A percentile compares a stretch with the other conserved stretches of the same genome.
Evolutionary conservation across 2,329 filamentous ascomycete species (phyloP).

Genomic region (Exophiala xenobiotica): DNA sequence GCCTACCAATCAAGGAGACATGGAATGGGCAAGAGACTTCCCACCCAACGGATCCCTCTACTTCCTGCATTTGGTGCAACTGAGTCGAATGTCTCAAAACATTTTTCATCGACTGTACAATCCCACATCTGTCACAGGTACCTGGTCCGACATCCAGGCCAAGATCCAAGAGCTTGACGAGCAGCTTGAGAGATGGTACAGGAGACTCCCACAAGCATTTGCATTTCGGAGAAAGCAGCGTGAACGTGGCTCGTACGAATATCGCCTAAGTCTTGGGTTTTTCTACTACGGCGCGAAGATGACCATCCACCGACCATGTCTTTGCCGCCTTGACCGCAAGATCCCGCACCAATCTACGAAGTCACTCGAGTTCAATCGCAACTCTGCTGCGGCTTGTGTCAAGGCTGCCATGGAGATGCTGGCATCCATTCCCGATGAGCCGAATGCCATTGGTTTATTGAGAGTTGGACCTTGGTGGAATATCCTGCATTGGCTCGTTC

Average conservation of each 20-base stretch:
- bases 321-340: conserved; percentile 45
- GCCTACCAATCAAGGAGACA: conserved; percentile 15
- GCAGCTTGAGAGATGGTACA: conserved; percentile 41
- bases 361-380: conserved; percentile 39
- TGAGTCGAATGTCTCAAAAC: conserved; percentile 38
- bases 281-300: conserved; percentile 46
- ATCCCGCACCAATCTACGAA: conserved; percentile 33
- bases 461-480: conserved; percentile 46
- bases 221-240: conserved; percentile 36
- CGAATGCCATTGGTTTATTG: conserved; percentile 42
- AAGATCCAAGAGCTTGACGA: conserved; percentile 38
- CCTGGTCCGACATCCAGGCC: conserved; percentile 40
- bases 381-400: conserved; percentile 41
- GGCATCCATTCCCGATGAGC: conserved; percentile 43
- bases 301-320: conserved; percentile 46
- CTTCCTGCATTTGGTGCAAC: conserved; percentile 42
- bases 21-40: conserved; percentile 33
- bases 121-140: conserved; percentile 36
- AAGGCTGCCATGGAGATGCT: conserved; percentile 42
- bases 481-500: conserved; percentile 47
- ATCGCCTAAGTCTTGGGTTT: conserved; percentile 43
- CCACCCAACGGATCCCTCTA: conserved; percentile 40
- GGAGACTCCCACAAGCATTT: conserved; percentile 39
- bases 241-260: conserved; percentile 35
- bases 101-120: conserved; percentile 41